Evolutionary conservation across 75 land plant genomes (phyloP).

Genomic region (Pinus taeda): DNA sequence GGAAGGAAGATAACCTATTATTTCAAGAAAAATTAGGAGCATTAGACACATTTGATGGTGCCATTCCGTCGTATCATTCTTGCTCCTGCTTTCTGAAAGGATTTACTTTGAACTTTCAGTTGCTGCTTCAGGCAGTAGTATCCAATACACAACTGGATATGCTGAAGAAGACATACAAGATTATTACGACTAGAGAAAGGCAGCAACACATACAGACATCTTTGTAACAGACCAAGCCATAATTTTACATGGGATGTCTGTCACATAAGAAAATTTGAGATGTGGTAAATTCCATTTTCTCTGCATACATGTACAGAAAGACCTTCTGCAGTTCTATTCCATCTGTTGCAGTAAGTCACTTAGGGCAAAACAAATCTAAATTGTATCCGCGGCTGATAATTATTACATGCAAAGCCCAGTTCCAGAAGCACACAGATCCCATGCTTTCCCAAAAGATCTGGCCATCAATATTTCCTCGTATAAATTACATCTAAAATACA

Average conservation of each 20-base stretch:
- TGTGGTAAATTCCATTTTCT: background rate
- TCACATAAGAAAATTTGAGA: background rate
- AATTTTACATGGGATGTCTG: background rate
- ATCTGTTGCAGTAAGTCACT: background rate
- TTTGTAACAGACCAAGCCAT: constrained; percentile 2
- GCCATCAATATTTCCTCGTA: background rate
- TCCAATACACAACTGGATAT: background rate
- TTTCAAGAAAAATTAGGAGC: too few relatives aligned
- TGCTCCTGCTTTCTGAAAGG: background rate
- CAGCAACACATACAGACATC: background rate
- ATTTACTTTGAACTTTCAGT: background rate
- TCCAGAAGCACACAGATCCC: background rate
- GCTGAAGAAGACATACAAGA: background rate
- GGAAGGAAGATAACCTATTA: too few relatives aligned
- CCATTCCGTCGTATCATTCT: background rate
- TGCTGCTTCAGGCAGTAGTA: background rate
- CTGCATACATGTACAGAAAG: constrained; percentile 1
- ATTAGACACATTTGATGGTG: background rate
- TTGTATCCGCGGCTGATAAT: background rate
- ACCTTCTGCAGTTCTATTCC: background rate
- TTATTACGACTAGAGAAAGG: background rate
- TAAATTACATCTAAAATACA: background rate
- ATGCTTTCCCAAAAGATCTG: background rate
- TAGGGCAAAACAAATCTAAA: background rate
- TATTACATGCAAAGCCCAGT: background rate